Evolutionary conservation across 495 filamentous ascomycete species (phyloP), one percentile per base, ranked within the genome.

Genomic region (Darksidea phi): DNA sequence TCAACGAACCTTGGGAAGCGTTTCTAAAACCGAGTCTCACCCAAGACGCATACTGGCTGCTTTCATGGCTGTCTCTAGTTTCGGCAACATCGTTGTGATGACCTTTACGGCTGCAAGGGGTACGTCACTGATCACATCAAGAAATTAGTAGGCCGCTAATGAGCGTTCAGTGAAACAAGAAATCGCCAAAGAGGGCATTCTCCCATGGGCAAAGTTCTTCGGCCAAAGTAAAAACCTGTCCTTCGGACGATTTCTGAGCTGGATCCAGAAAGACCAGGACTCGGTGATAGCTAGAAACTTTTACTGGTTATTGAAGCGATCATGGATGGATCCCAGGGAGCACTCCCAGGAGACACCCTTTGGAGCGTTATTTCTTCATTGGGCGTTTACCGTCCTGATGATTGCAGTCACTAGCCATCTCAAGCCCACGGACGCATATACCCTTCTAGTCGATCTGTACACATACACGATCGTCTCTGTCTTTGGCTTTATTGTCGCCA

Each of bases 111-210:
- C 80, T 28, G 63, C 79, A 6, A 32, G 76, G 69, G 77, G 28
- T 32, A 32, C 28, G 28, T 32, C 28, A 10, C 28, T 4, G 4
- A 32, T 32, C 28, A 10, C 28, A 32, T 32, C 4, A 3, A 32
- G 28, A 32, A 32, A 32, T 3, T 4, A 32, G 28, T 3, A 10
- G 4, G 3, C 4, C 28, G 28, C 28, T 32, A 32, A 32, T 10
- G 4, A 10, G 28, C 3, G 28, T 32, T 10, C 28, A 32, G 28
- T 82, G 48, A 83, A 80, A 64, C 78, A 80, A 60, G 79, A 81
- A 45, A 80, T 81, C 32, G 79, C 78, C 23, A 82, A 80, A 61
- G 76, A 80, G 57, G 79, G 79, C 4, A 70, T 81, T 42, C 64
- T 84, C 2, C 81, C 82, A 0, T 78, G 68, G 24, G 74, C 77